phyloP scores from a whole-genome alignment of 2,329 filamentous ascomycete genomes.

The Phialophora tarda region DNA sequence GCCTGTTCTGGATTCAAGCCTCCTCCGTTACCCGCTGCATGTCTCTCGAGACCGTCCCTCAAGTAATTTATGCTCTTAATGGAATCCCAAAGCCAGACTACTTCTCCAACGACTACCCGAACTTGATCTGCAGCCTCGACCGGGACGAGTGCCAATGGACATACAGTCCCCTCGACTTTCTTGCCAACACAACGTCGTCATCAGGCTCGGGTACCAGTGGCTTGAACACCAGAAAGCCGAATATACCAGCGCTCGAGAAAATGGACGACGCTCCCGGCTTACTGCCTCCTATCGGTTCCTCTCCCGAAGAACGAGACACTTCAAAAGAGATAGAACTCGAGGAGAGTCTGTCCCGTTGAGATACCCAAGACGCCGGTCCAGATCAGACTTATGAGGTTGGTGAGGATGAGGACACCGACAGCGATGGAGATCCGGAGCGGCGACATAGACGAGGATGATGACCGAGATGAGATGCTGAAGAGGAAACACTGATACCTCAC shows the following conservation, averaged over 20 bases:
- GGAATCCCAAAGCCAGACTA: conserved; percentile 21
- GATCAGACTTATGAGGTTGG: neutral
- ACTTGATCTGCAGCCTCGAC: conserved; percentile 23
- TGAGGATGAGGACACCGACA: neutral
- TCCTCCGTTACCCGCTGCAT: conserved; percentile 24
- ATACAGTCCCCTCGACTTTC: conserved; percentile 24
- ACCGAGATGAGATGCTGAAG: neutral
- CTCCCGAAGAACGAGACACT: neutral
- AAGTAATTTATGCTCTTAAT: conserved; percentile 25
- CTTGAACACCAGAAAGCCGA: neutral
- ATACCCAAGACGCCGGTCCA: neutral
- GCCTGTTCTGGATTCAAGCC: conserved; percentile 22
- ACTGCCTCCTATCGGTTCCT: neutral
- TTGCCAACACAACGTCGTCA: neutral
- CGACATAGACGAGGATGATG: neutral
- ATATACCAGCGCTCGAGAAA: neutral
- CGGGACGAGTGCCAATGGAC: conserved; percentile 18
- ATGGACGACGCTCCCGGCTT: neutral
- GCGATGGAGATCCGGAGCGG: neutral
- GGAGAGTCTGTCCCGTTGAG: neutral
- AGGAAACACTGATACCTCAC: neutral
- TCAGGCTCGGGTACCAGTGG: neutral
- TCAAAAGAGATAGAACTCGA: neutral
- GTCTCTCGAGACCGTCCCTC: conserved; percentile 19
- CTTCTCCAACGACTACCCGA: conserved; percentile 15